phyloP scores from a whole-genome alignment of 495 filamentous ascomycete genomes.

The Trypethelium eluteriae region DNA sequence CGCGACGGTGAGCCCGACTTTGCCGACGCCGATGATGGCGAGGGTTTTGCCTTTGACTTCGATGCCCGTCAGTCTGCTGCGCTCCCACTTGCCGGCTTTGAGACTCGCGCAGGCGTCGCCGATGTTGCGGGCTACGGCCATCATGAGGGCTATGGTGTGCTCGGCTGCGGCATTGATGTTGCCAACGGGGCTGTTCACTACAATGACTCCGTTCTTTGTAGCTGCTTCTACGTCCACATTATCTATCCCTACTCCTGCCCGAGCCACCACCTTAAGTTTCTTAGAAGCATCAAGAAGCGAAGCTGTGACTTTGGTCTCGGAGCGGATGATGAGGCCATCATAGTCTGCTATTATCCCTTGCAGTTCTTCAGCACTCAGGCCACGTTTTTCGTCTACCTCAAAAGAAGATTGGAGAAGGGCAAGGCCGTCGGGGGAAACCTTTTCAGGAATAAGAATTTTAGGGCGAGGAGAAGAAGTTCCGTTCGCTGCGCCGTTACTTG shows the following conservation, averaged over 20 bases:
- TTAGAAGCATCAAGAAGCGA: conserved; percentile 49
- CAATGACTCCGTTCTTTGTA: conserved; percentile 58
- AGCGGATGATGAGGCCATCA: conserved; percentile 62
- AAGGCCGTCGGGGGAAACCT: conserved; percentile 65
- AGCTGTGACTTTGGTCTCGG: conserved; percentile 63
- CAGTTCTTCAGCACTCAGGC: conserved; percentile 50
- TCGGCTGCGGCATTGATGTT: conserved; percentile 62
- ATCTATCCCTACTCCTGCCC: conserved; percentile 68
- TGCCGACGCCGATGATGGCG: conserved; percentile 61
- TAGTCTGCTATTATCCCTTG: conserved; percentile 52
- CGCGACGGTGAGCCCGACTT: conserved; percentile 65
- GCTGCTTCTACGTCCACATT: conserved; percentile 64
- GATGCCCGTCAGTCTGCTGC: conserved; percentile 58
- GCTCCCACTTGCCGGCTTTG: conserved; percentile 59
- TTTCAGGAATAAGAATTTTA: conserved; percentile 62
- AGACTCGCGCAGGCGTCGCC: conserved; percentile 50
- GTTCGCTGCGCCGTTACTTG: conserved; percentile 6
- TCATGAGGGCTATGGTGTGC: conserved; percentile 58
- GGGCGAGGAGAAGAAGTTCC: conserved; percentile 34
- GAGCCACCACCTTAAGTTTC: conserved; percentile 61
- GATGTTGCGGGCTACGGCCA: conserved; percentile 58
- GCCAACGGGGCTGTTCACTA: conserved; percentile 61
- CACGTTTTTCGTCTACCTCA: conserved; percentile 53
- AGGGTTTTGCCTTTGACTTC: conserved; percentile 64
- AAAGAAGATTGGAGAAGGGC: conserved; percentile 49